phyloP scores from a whole-genome alignment of 257 asterid species.

The Verbena officinalis region DNA sequence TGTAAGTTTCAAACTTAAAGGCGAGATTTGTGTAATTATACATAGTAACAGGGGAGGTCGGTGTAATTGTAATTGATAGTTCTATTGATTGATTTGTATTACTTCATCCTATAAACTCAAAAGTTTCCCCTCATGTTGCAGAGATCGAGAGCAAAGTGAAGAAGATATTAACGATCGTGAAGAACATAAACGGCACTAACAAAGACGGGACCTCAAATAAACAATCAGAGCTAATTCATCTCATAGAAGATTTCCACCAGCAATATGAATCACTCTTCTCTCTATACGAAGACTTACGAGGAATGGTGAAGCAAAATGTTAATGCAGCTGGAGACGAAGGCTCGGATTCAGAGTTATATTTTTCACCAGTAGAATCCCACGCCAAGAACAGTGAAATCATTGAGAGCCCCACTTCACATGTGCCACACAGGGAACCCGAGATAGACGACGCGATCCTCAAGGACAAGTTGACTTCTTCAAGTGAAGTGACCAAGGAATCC shows the following conservation, averaged over 20 bases:
- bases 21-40: no score
- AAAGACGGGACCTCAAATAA: slow-evolving; percentile 57
- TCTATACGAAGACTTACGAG: slow-evolving; percentile 55
- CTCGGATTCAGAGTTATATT: slow-evolving; percentile 52
- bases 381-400: slow-evolving; percentile 11
- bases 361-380: slow-evolving; percentile 46
- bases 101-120: slow-evolving; percentile 3
- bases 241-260: slow-evolving; percentile 60
- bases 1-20: no score
- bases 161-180: slow-evolving; percentile 60
- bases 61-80: not conserved
- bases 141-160: slow-evolving; percentile 62
- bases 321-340: slow-evolving; percentile 30
- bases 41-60: not conserved
- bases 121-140: slow-evolving; percentile 35
- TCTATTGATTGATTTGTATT: not conserved
- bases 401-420: not conserved
- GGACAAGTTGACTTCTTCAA: slow-evolving; percentile 62
- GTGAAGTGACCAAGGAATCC: slow-evolving; percentile 44
- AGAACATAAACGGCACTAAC: slow-evolving; percentile 53
- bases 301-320: slow-evolving; percentile 47
- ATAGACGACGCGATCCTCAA: slow-evolving; percentile 54
- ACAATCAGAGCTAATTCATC: slow-evolving; percentile 50
- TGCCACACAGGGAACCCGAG: not conserved
- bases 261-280: slow-evolving; percentile 57